Evolutionary conservation across 2,329 filamentous ascomycete genomes (phyloP), one percentile per base, ranked within the genome.

Genomic region (Apiospora malaysiana): DNA sequence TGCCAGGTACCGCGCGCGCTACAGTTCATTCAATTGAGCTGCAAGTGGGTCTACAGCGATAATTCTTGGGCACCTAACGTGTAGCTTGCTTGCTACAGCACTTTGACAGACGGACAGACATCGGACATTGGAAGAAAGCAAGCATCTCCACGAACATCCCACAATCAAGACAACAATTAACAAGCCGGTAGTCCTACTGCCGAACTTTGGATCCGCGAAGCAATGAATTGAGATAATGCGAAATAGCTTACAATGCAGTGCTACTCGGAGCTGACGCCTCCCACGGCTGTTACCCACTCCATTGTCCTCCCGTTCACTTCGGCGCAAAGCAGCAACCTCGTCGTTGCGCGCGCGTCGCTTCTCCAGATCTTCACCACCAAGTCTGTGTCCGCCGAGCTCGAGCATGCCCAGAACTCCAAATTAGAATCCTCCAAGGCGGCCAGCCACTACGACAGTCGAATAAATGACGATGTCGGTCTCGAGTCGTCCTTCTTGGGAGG

Each of bases 261-360:
- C 87, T 98, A 98, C 85, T 95, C 94, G 79, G 96, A 99, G 87
- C 88, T 99, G 81, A 91, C 94, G 81, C 93, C 95, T 85, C 95
- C 96, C 70, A 97, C 95, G 81, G 95, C 95, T 81, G 94, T 98
- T 83, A 95, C 94, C 78, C 93, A 97, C 84, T 94, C 95, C 74
- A 84, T 98, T 78, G 89, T 87, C 72, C 84, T 97, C 51, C 90
- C 94, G 46, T 94, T 99, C 79, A 87, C 92, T 66, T 92, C 92
- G 66, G 83, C 93, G 68, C 88, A 91, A 74, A 90, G 93, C 76
- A 92, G 89, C 81, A 98, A 98, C 81, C 89, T 99, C 75, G 86
- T 98, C 75, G 91, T 99, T 83, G 94, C 94, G 77, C 97, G 95
- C 84, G 94, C 94, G 71, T 98, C 95, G 65, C 86, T 98, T 69